Percentiles rank a stretch among this genome's conserved stretches.
Conservation (phyloP, 2,329 filamentous ascomycete genomes). For the Verticillium zaregamsianum region DNA sequence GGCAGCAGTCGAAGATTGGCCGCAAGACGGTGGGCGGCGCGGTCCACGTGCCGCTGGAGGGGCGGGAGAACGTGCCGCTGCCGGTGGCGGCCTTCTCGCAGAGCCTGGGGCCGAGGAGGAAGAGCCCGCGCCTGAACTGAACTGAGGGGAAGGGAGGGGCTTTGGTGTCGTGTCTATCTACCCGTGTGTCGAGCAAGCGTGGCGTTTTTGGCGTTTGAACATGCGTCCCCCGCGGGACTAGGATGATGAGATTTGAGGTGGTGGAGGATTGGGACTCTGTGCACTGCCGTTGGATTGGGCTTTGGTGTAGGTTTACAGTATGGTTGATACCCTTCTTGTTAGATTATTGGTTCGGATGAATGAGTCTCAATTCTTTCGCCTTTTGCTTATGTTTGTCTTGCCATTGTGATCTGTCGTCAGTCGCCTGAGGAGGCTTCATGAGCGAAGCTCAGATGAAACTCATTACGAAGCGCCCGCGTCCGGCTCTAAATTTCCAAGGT, state of each 20-base stretch:
- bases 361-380: neutral
- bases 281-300: neutral
- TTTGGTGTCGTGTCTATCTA: neutral
- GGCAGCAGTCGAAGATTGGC: constrained; percentile 11
- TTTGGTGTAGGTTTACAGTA: constrained; percentile 23
- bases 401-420: neutral
- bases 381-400: neutral
- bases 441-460: too few relatives aligned
- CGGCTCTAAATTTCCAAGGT: too few relatives aligned
- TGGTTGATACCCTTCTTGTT: constrained; percentile 25
- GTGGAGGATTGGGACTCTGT: constrained; percentile 11
- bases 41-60: constrained; percentile 29
- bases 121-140: constrained; percentile 48
- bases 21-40: constrained; percentile 28
- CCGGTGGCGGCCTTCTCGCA: constrained; percentile 40
- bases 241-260: constrained; percentile 2
- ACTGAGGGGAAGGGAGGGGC: neutral
- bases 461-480: too few relatives aligned
- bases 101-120: constrained; percentile 41
- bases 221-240: neutral
- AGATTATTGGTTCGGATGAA: neutral
- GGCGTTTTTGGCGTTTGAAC: neutral
- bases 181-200: neutral
- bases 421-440: too few relatives aligned
- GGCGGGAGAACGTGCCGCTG: constrained; percentile 49